Evolutionary conservation across 306 rosid species (phyloP).

Genomic region (Crotalaria pallida): DNA sequence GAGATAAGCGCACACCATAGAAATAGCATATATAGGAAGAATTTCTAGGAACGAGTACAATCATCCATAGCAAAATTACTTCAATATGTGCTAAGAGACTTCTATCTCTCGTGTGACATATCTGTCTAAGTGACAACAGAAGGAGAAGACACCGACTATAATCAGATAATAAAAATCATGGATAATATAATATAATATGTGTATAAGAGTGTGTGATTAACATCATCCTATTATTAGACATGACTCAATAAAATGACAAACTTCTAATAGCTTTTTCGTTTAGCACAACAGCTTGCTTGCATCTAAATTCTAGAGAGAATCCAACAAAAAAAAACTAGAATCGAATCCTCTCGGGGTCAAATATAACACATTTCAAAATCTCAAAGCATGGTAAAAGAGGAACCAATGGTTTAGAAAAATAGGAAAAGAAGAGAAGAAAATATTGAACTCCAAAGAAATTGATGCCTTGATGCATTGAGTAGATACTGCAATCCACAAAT

Average conservation of each 20-base stretch:
- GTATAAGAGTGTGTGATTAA: no score
- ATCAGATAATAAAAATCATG: no score
- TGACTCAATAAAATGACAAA: neutral
- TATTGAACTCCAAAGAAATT: constrained; percentile 1
- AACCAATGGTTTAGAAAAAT: neutral
- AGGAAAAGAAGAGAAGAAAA: neutral
- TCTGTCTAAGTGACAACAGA: no score
- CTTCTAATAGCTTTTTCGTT: neutral
- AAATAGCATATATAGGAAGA: no score
- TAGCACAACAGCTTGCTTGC: neutral
- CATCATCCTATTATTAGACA: neutral
- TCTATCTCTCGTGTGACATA: no score
- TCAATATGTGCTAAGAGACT: no score
- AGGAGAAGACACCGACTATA: no score
- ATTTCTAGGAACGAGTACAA: neutral
- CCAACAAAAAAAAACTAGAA: neutral
- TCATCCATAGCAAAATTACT: neutral
- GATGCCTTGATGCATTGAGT: constrained; percentile 8
- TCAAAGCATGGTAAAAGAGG: neutral
- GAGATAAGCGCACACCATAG: neutral
- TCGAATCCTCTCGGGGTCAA: neutral
- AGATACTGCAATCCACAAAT: constrained; percentile 4
- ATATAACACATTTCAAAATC: neutral
- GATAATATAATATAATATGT: no score
- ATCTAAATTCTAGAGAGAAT: neutral